Conservation (phyloP, 345 rosid genomes). For the Lumnitzera littorea region DNA sequence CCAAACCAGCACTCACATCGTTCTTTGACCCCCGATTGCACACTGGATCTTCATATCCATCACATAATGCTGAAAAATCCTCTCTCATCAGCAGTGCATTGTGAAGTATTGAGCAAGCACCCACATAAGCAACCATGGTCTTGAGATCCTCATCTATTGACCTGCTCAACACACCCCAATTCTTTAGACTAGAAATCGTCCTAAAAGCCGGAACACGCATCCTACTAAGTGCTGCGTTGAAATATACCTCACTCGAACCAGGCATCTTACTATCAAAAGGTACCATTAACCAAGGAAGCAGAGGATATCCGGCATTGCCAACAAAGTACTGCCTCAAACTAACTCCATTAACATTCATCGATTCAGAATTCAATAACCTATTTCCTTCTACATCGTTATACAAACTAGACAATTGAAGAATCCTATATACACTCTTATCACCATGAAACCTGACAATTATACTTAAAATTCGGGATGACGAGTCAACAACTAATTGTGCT, state of each 20-base stretch:
- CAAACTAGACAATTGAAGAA: conserved; percentile 42
- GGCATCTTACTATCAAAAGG: conserved; percentile 31
- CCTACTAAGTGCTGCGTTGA: conserved; percentile 27
- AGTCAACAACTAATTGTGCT: conserved; percentile 54
- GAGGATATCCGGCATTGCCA: conserved; percentile 46
- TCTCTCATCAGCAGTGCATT: conserved; percentile 56
- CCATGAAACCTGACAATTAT: conserved; percentile 50
- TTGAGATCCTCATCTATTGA: conserved; percentile 47
- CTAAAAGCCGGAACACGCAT: conserved; percentile 29
- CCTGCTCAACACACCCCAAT: conserved; percentile 47
- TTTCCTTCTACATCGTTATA: conserved; percentile 37
- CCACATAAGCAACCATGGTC: conserved; percentile 44
- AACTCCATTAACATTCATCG: conserved; percentile 21
- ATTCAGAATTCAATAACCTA: conserved; percentile 26
- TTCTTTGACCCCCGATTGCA: conserved; percentile 15
- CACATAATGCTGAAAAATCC: conserved; percentile 46
- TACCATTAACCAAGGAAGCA: conserved; percentile 66
- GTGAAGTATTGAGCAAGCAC: conserved; percentile 60
- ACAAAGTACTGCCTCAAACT: conserved; percentile 38
- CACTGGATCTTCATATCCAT: conserved; percentile 19
- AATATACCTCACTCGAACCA: conserved; percentile 30
- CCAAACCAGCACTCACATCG: conserved; percentile 13
- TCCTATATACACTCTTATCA: conserved; percentile 25
- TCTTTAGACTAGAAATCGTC: conserved; percentile 45
- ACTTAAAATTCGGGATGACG: conserved; percentile 45